Base-by-base conservation (phyloP, 177 flowering plant species). In the Vitis hybrid region DNA sequence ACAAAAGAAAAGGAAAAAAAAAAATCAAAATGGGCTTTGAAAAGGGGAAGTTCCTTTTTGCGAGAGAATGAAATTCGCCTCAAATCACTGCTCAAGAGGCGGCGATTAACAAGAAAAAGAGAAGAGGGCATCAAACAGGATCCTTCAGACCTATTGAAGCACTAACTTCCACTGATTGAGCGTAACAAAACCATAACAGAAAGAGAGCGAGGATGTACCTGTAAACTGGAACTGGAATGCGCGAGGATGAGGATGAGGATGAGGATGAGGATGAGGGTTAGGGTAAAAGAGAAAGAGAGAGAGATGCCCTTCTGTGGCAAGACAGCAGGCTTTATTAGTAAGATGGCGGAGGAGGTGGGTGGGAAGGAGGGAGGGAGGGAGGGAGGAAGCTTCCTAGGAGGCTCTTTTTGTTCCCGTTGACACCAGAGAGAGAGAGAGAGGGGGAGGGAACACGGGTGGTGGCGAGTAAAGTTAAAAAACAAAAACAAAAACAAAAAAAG, bases 381-480 rank as follows among this genome's bases (percentile, higher is more conserved):
- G 56, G 17, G 58, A 68, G 56, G 51, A 55, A 59, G 57, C 57
- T 54, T 54, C 57, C 57, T 54, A 0, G 57, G 57, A 14, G 5
- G 57, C 57, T 54, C 57, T 71, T 75, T 75, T 75, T 71, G 74
- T 75, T 71, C 21, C 74, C 71, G 74, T 71, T 71, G 74, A 71
- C 68, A 70, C 14, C n/a, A 71, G 18, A n/a, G 65, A 50, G 58
- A 71, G 11, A 14, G 41, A 18, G 8, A 59, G 7, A 4, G 51
- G 63, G 69, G 61, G 63, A 53, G 68, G 69, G 62, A 41, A 72
- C 69, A 72, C 69, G 74, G 54, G 20, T 17, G 18, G 62, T 27
- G 46, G 46, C 49, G 1, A 55, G 73, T 70, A 57, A 71, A 71
- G 58, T 46, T 57, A 71, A 71, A 56, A 71, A 56, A 58, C 74